A percentile compares a stretch with the other conserved stretches of the same genome.
These are phyloP conservation scores for Epichloe coenophiala DNA, from an alignment of 2,329 filamentous ascomycete genomes.

Conservation along the genomic window DNA sequence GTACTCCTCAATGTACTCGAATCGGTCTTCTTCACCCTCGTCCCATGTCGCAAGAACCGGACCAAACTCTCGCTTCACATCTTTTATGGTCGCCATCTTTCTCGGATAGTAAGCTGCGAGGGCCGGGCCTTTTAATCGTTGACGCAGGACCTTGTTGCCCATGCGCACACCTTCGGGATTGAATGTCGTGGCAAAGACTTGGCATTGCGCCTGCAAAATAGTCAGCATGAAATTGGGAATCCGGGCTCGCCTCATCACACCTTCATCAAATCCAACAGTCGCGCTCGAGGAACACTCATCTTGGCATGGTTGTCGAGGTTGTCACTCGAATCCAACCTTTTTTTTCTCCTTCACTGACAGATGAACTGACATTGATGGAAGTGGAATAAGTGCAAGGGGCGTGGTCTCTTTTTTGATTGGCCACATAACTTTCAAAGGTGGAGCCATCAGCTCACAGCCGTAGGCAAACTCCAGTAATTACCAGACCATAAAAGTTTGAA, in stretches of 20 bases:
- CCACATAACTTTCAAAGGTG: background rate
- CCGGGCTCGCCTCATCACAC: slow-evolving; percentile 27
- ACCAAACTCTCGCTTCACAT: slow-evolving; percentile 57
- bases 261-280: slow-evolving; percentile 65
- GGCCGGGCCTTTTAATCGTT: slow-evolving; percentile 72
- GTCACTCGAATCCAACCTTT: slow-evolving; percentile 8
- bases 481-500: background rate
- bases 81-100: slow-evolving; percentile 54
- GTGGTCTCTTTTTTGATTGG: slow-evolving; percentile 5
- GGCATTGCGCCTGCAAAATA: slow-evolving; percentile 61
- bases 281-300: slow-evolving; percentile 49
- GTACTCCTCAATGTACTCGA: slow-evolving; percentile 59
- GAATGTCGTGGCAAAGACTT: slow-evolving; percentile 80
- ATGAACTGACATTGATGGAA: no score
- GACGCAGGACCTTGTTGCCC: slow-evolving; percentile 84
- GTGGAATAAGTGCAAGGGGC: background rate
- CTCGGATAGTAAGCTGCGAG: slow-evolving; percentile 83
- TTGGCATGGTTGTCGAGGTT: slow-evolving; percentile 23
- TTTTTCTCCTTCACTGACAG: background rate
- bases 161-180: slow-evolving; percentile 73
- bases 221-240: slow-evolving; percentile 11
- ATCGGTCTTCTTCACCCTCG: slow-evolving; percentile 64
- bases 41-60: slow-evolving; percentile 57
- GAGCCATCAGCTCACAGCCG: background rate
- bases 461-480: background rate